Evolutionary conservation across 495 filamentous ascomycete species (phyloP).

Genomic region (Penicillium roqueforti): DNA sequence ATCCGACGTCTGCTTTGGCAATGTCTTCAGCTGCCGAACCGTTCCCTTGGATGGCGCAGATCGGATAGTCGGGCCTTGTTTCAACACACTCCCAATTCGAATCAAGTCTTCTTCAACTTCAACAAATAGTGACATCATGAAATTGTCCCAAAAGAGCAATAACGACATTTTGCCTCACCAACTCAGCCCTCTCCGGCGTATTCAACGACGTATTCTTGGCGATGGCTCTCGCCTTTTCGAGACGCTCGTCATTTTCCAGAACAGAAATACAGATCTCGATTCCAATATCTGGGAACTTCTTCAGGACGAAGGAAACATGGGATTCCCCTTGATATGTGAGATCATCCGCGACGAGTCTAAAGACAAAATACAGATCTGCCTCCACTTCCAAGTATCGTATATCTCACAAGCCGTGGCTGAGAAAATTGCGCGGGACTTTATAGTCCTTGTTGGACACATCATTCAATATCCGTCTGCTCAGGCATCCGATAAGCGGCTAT

Average conservation of each 20-base stretch:
- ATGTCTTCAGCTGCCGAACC: slow-evolving; percentile 69
- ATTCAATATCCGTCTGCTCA: slow-evolving; percentile 32
- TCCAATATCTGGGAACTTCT: slow-evolving; percentile 58
- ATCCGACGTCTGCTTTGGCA: slow-evolving; percentile 76
- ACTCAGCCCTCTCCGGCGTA: slow-evolving; percentile 59
- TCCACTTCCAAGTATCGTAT: slow-evolving; percentile 32
- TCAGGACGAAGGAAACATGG: slow-evolving; percentile 70
- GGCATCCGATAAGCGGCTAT: slow-evolving; percentile 23
- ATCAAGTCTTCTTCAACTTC: slow-evolving; percentile 40
- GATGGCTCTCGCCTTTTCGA: slow-evolving; percentile 58
- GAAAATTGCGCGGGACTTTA: slow-evolving; percentile 47
- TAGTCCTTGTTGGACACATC: slow-evolving; percentile 39
- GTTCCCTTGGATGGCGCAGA: slow-evolving; percentile 59
- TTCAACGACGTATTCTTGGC: slow-evolving; percentile 46
- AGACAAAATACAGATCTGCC: slow-evolving; percentile 31
- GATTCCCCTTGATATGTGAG: slow-evolving; percentile 68
- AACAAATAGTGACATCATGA: slow-evolving; percentile 50
- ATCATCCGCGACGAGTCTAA: slow-evolving; percentile 50
- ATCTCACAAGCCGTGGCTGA: slow-evolving; percentile 37
- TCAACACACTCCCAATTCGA: slow-evolving; percentile 75
- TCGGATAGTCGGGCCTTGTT: slow-evolving; percentile 71
- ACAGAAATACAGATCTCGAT: slow-evolving; percentile 48
- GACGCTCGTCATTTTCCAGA: slow-evolving; percentile 70
- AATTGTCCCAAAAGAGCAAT: slow-evolving; percentile 53
- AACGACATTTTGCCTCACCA: slow-evolving; percentile 57